Evolutionary conservation across 1,284 basidiomycete species (phyloP).

Genomic region (Inonotus hispidus): DNA sequence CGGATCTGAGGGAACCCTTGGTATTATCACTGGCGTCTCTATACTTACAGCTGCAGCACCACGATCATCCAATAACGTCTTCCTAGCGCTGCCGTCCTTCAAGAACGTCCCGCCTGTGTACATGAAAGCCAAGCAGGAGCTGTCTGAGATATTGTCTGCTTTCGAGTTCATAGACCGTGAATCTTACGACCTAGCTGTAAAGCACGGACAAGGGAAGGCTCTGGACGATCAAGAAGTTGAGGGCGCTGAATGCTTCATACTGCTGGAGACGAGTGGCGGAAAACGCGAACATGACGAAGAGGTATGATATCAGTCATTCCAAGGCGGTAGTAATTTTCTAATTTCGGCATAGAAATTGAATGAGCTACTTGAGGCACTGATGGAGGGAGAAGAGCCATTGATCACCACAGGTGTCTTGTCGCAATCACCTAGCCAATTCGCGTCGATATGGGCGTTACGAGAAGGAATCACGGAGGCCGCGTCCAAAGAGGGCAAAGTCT

Average conservation of each 20-base stretch:
- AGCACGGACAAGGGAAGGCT: constrained; percentile 66
- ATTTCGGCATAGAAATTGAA: constrained; percentile 70
- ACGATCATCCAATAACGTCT: constrained; percentile 73
- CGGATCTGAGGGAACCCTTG: constrained; percentile 94
- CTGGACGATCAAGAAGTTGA: constrained; percentile 63
- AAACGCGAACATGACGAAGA: constrained; percentile 94
- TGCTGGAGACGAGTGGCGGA: constrained; percentile 94
- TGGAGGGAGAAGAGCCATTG: constrained; percentile 69
- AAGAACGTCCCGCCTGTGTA: constrained; percentile 70
- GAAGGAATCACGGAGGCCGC: constrained; percentile 93
- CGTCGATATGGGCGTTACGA: constrained; percentile 89
- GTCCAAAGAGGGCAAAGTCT: constrained; percentile 91
- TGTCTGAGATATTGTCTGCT: constrained; percentile 95
- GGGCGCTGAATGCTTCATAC: constrained; percentile 84
- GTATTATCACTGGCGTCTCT: constrained; percentile 92
- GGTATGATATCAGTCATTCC: constrained; percentile 38
- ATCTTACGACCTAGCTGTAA: constrained; percentile 81
- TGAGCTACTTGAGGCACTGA: constrained; percentile 73
- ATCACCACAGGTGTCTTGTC: constrained; percentile 92
- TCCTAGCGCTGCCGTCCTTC: constrained; percentile 70
- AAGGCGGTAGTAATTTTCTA: not conserved
- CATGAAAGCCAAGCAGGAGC: constrained; percentile 62
- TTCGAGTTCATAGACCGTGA: constrained; percentile 96
- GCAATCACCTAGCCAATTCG: constrained; percentile 88
- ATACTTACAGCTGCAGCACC: constrained; percentile 93